Base-by-base conservation (phyloP, 768 basidiomycete genomes). In the Mycena belliarum region DNA sequence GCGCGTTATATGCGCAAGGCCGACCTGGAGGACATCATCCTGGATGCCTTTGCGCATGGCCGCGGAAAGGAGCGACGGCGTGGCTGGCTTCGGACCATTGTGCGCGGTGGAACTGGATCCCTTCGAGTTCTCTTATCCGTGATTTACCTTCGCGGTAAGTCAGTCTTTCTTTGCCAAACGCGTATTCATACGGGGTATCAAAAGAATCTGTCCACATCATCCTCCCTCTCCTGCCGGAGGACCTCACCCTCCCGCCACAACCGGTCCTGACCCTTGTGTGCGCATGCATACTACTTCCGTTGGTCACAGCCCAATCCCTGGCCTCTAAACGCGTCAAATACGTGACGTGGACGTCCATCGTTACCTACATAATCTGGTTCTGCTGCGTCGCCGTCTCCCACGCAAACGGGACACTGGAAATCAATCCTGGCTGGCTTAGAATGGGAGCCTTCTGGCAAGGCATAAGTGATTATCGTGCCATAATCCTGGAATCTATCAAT, bases 71-170 rank as follows among this genome's bases (percentile, higher is more conserved):
- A 83, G 66, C 69, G 72, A 25, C 74, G 69, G 55, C 70, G 86
- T 47, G 61, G 68, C 38, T 55, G 76, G 33, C 70, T 88, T 20
- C 75, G 85, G 45, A 69, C 64, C 32, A 42, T 76, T 4, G 74
- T 82, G n/a, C 76, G 81, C 57, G 60, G 73, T 33, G 69, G 76
- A 40, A 82, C 78, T 6, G 80, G 76, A 20, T 52, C 66, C 14
- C 71, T 84, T 60, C 78, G 78, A 59, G 65, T 88, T 18, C 66
- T 85, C 23, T 65, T 88, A 43, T 80, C 83, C 6, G 74, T 83
- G 4, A 73, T 87, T 59, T 91, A 89, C 73, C 74, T 91, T 52
- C 80, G 82, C 57, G 81, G 89, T 90, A 59, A 63, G 87, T 79
- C 38, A 20, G n/a, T 14, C 49, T 12, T 32, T 35, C 60, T 28